Base-by-base conservation (phyloP, 257 asterid genomes). In the Lavandula angustifolia region DNA sequence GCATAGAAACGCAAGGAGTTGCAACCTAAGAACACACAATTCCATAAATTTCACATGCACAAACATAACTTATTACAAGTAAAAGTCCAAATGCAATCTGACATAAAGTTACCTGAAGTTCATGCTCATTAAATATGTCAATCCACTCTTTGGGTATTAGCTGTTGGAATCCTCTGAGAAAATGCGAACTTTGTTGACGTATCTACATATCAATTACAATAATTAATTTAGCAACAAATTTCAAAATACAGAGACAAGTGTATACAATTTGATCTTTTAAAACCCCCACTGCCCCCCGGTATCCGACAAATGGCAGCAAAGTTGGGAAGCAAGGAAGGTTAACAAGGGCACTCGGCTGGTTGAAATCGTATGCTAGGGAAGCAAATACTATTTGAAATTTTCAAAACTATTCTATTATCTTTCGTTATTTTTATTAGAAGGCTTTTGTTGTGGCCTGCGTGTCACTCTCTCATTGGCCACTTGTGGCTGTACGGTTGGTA, bases 121-220 rank as follows among this genome's bases (percentile, higher is more conserved):
- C 97, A 71, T 94, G 97, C 71, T 90, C 97, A 65, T 94, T 94
- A 75, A 94, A 94, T 92, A 94, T 90, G 84, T 84, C 99, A 52
- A 94, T 90, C 96, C 91, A 89, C 16, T 84, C 95, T 79, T 81
- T 87, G 73, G 85, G 87, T 73, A 90, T 90, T 61, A 94, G 84
- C 82, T 83, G 96, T 68, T 83, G 96, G 84, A 94, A 94, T 35
- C 99, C 99, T 77, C 88, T 86, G 81, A 85, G 69, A 80, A 94
- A 90, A 80, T 94, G 90, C 47, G 86, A 78, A 79, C 99, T 94
- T 76, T 94, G 99, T 67, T 89, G 92, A 52, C 95, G 94, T 75
- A 90, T 94, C 99, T 92, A 89, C 79, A 77, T 51, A 77, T 49
- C 33, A 71, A 14, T 66, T 12, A 51, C 31, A 63, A 29, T 29